Percentiles rank a stretch among this genome's conserved stretches.
Conservation (phyloP, 495 filamentous ascomycete species). For the Penicillium herquei region DNA sequence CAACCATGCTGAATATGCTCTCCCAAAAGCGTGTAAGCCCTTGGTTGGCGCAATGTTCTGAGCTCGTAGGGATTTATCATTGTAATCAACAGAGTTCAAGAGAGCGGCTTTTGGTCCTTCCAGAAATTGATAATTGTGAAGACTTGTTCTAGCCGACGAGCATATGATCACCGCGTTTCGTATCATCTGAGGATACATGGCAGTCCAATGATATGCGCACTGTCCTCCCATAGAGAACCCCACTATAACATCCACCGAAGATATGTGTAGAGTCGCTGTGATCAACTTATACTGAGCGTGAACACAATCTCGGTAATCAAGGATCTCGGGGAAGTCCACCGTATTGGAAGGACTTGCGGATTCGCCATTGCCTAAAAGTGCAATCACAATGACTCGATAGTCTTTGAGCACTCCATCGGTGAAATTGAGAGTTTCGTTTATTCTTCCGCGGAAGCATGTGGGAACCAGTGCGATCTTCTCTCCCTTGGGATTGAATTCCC, state of each 20-base stretch:
- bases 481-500: slow-evolving; percentile 36
- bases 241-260: slow-evolving; percentile 51
- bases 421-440: slow-evolving; percentile 43
- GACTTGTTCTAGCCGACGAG: slow-evolving; percentile 58
- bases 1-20: slow-evolving; percentile 67
- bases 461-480: slow-evolving; percentile 40
- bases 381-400: slow-evolving; percentile 59
- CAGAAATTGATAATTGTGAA: slow-evolving; percentile 67
- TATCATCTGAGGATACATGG: slow-evolving; percentile 59
- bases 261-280: slow-evolving; percentile 52
- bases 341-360: slow-evolving; percentile 63
- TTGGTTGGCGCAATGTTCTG: slow-evolving; percentile 20
- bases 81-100: slow-evolving; percentile 32
- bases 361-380: slow-evolving; percentile 65
- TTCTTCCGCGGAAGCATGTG: slow-evolving; percentile 49
- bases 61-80: slow-evolving; percentile 37
- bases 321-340: slow-evolving; percentile 51
- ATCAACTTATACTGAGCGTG: slow-evolving; percentile 57
- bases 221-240: slow-evolving; percentile 69
- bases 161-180: slow-evolving; percentile 60
- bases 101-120: slow-evolving; percentile 64
- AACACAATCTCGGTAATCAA: slow-evolving; percentile 59
- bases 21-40: slow-evolving; percentile 60
- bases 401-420: slow-evolving; percentile 49
- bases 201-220: slow-evolving; percentile 62